phyloP scores from a whole-genome alignment of 345 rosid genomes.

The Leavenworthia alabamica region DNA sequence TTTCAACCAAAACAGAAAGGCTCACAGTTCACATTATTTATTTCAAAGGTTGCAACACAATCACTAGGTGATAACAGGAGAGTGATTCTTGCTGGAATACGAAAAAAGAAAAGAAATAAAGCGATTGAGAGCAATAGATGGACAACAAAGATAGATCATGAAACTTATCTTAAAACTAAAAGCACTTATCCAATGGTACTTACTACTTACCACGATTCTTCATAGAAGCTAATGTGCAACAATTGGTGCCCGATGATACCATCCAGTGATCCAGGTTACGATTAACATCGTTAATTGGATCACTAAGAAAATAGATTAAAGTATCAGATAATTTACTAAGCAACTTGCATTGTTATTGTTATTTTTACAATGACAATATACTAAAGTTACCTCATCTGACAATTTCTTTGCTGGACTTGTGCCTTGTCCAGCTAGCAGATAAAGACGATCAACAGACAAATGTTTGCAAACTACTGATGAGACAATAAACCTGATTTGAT shows the following conservation, averaged over 20 bases:
- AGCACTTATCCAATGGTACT: not conserved
- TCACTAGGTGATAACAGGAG: not conserved
- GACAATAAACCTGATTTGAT: slow-evolving; percentile 44
- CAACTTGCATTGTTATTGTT: not conserved
- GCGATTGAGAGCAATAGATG: too few relatives aligned
- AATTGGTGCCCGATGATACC: not conserved
- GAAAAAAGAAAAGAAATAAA: not conserved
- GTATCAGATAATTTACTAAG: not conserved
- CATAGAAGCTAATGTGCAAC: not conserved
- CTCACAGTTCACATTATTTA: not conserved
- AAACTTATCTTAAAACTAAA: not conserved
- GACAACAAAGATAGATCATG: not conserved
- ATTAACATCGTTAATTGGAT: not conserved
- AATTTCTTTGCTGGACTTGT: not conserved
- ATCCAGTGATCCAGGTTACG: not conserved
- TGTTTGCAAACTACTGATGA: slow-evolving; percentile 18
- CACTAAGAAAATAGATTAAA: not conserved
- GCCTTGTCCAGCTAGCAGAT: slow-evolving; percentile 14
- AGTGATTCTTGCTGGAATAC: not conserved
- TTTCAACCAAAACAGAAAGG: not conserved
- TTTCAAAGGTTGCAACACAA: not conserved
- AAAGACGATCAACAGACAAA: not conserved
- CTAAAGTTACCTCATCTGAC: slow-evolving; percentile 8
- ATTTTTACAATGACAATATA: not conserved
- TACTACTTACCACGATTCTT: not conserved